Evolutionary conservation across 1,139 yeast genomes (phyloP), one percentile per base, ranked within the genome.

Genomic region (Geotrichum australiense): DNA sequence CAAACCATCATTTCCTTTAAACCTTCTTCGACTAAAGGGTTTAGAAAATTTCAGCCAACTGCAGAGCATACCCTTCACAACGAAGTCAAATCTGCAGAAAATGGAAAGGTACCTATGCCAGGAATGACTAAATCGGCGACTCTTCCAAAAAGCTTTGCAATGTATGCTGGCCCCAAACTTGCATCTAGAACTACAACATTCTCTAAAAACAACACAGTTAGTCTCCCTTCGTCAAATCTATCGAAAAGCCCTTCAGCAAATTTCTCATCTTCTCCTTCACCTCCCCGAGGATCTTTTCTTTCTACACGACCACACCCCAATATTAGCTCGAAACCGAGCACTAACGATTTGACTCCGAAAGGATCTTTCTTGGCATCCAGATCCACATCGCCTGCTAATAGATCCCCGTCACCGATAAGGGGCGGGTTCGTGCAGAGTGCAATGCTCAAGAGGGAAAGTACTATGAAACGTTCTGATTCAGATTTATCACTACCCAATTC

Each of bases 351-450:
- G 5, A 7, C 33, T 5, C 44, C 44, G 19, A 40, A 45, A 10
- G 48, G 48, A 21, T 39, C 40, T 14, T 45, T 45, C 20, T 34
- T 45, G 25, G 45, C 48, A 2, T 32, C 40, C 12, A 29, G 48
- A n/a, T 41, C 47, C 12, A 22, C 40, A 18, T 31, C 40, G 3
- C 39, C 45, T 4, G 30, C 42, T 14, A 36, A 39, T 5, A 24
- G 49, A 21, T 21, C 45, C 3, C 40, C 50, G 21, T 50, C 56
- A 12, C 60, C 60, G 2, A 45, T 51, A 2, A 37, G 52, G 33
- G 61, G 56, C 10, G 55, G 58, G 14, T 58, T 58, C 43, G 53
- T 58, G 10, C 58, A 56, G 26, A 55, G 60, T 26, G 62, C 62
- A 16, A 47, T 58, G 53, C 46, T 56, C 20, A 54, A 50, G 34